Evolutionary conservation across 202 grass and related monocot genomes (phyloP).

Genomic region (Musa balbisiana): DNA sequence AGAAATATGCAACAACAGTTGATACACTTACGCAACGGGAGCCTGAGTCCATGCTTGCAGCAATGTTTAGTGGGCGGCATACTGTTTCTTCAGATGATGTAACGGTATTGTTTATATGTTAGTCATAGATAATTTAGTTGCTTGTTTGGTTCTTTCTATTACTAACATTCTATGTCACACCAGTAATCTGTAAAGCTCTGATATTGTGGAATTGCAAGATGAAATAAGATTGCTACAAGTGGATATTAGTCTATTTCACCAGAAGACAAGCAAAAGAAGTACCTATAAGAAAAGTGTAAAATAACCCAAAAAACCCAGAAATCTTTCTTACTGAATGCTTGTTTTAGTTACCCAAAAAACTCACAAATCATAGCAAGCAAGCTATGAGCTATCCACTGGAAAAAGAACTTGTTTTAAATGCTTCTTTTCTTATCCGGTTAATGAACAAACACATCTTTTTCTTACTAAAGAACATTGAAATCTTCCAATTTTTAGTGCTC

Average conservation of each 20-base stretch:
- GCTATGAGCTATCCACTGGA: no score
- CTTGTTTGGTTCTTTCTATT: background rate
- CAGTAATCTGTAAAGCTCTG: background rate
- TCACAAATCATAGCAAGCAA: no score
- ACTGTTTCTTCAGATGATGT: slow-evolving; percentile 36
- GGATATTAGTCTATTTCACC: no score
- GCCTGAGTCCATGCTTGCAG: slow-evolving; percentile 74
- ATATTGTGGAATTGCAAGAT: background rate
- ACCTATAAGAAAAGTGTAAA: no score
- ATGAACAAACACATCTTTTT: background rate
- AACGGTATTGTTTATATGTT: slow-evolving; percentile 29
- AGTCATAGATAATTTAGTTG: background rate
- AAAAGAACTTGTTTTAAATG: no score
- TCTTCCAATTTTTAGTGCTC: background rate
- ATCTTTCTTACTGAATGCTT: no score
- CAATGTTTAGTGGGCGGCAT: slow-evolving; percentile 92
- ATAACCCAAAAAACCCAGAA: no score
- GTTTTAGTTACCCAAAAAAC: no score
- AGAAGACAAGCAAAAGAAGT: no score
- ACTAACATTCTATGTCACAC: background rate
- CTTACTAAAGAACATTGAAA: background rate
- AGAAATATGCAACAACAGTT: slow-evolving; percentile 62
- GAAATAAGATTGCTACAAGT: background rate
- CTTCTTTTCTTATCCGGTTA: background rate
- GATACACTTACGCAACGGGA: slow-evolving; percentile 88